Base-by-base conservation (phyloP, 1,139 yeast species). In the Arxiozyma bovina region DNA sequence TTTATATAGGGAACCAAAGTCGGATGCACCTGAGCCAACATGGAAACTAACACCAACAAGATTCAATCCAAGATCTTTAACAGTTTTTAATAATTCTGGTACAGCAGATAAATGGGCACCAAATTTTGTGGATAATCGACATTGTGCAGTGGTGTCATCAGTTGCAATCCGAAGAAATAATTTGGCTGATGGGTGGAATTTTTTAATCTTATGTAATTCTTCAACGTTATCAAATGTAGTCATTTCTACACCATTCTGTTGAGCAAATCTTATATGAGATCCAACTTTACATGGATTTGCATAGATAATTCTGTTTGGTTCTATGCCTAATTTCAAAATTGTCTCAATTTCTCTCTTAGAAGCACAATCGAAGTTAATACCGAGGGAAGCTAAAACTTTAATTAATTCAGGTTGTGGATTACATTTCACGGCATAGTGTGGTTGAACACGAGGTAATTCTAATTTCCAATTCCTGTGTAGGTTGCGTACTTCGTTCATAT, bases 221-320 rank as follows among this genome's bases (percentile, higher is more conserved):
- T 87, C 93, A 51, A 80, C 77, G 64, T 90, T 91, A 73, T 93
- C 99, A 67, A 89, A 91, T 0, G 98, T 93, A 63, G 96, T 89
- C 71, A 86, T 76, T 59, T 76, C 72, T 56, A 93, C 85, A 18
- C 76, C 74, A 38, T 70, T 66, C 23, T 73, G 67, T 23, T 76
- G 70, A 1, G 98, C 94, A 68, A 77, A 85, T 63, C 94, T 79
- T 58, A 93, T 74, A 63, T 83, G 88, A 42, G 96, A 86, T 55
- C 82, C 79, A 46, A 93, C 84, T 73, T 93, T 93, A 72, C 96
- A 88, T 23, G 99, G 97, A 66, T 93, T 90, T 40, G 98, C 98
- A 72, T 88, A 93, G 56, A 93, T 79, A 65, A 93, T 86, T 63
- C 88, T 77, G 20, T 76, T 70, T 15, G 94, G 79, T 57, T 73